phyloP scores from a whole-genome alignment of 1,139 yeast genomes.

The Yamadazyma atmosphaerica region DNA sequence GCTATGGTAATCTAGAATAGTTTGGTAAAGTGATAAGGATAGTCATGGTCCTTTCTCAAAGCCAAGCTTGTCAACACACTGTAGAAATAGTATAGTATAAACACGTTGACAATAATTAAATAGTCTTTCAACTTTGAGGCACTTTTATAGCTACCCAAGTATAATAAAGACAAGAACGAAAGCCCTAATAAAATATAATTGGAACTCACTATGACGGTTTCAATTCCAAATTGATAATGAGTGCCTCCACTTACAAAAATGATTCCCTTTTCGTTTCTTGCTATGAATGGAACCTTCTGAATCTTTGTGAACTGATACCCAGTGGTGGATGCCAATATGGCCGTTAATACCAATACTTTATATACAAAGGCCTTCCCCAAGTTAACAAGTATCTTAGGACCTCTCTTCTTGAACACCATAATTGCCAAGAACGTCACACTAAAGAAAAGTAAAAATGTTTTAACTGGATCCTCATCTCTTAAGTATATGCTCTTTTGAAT shows the following conservation, averaged over 20 bases:
- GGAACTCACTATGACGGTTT: conserved; percentile 51
- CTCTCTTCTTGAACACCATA: conserved; percentile 49
- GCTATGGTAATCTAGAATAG: conserved; percentile 27
- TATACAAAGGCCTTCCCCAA: conserved; percentile 34
- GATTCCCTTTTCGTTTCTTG: conserved; percentile 46
- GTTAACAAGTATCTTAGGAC: conserved; percentile 35
- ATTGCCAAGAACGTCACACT: conserved; percentile 45
- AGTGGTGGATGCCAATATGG: conserved; percentile 48
- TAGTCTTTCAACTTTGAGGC: conserved; percentile 15
- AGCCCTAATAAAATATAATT: conserved; percentile 48
- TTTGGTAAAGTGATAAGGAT: conserved; percentile 39
- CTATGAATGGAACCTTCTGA: conserved; percentile 62
- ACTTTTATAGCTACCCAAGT: conserved; percentile 33
- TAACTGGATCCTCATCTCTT: conserved; percentile 39
- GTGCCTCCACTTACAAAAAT: conserved; percentile 62
- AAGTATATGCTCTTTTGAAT: conserved; percentile 44
- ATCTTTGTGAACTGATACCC: conserved; percentile 67
- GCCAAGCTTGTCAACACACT: conserved; percentile 42
- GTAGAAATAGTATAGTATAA: conserved; percentile 29
- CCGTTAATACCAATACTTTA: conserved; percentile 36
- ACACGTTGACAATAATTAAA: conserved; percentile 19
- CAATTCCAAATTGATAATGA: conserved; percentile 70
- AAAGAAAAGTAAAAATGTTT: conserved; percentile 48
- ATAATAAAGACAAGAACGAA: conserved; percentile 37
- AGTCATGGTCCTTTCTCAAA: conserved; percentile 39